phyloP scores from a whole-genome alignment of 345 rosid genomes.

The Zanthoxylum bungeanum region DNA sequence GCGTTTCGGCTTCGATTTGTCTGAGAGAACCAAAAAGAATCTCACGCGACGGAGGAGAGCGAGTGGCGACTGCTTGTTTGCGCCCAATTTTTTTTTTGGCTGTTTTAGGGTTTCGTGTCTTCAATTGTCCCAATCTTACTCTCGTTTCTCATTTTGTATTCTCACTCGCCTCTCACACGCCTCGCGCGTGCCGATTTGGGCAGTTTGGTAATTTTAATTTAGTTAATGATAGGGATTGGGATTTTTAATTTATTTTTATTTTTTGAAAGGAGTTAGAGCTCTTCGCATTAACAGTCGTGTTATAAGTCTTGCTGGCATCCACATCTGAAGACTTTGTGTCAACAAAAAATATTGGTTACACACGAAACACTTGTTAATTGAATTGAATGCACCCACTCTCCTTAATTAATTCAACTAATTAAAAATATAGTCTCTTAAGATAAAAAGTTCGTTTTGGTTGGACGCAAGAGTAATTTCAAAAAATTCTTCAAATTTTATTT shows the following conservation, averaged over 20 bases:
- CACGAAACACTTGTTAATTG: background rate
- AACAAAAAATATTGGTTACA: too few species aligned
- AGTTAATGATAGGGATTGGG: background rate
- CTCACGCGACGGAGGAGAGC: slow-evolving; percentile 19
- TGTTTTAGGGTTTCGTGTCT: slow-evolving; percentile 18
- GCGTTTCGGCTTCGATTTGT: slow-evolving; percentile 2
- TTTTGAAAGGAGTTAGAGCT: too few species aligned
- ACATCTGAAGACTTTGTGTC: background rate
- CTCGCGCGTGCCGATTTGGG: background rate
- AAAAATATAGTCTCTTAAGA: background rate
- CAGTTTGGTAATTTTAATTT: background rate
- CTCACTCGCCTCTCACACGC: slow-evolving; percentile 9
- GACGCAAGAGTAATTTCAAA: too few species aligned
- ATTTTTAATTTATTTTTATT: too few species aligned
- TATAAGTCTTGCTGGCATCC: background rate
- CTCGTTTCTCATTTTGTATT: slow-evolving; percentile 7
- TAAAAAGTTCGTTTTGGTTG: background rate
- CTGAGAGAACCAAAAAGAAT: background rate
- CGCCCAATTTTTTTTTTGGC: slow-evolving; percentile 4
- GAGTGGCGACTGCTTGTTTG: slow-evolving; percentile 11
- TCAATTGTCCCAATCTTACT: slow-evolving; percentile 11
- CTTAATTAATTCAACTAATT: background rate
- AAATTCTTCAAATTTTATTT: too few species aligned
- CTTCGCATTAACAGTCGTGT: too few species aligned
- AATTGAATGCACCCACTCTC: background rate